Conservation (phyloP, 2,329 filamentous ascomycete species). For the Zalaria obscura region DNA sequence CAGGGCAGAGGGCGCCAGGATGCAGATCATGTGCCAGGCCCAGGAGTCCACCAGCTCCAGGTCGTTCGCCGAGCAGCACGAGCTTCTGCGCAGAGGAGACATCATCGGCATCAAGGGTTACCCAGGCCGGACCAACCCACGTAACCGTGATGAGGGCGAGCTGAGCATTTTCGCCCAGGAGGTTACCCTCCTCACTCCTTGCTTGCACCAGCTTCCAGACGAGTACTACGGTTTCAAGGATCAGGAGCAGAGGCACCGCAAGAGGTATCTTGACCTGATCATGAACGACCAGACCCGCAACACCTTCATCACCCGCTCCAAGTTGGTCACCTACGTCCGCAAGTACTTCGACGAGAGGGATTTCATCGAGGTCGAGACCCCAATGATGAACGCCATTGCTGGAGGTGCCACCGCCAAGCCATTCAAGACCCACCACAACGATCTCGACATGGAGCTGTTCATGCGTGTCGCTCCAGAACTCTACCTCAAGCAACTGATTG, state of each 20-base stretch:
- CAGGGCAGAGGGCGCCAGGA: conserved; percentile 56
- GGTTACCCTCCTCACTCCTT: conserved; percentile 75
- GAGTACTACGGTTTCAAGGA: conserved; percentile 96
- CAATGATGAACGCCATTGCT: conserved; percentile 92
- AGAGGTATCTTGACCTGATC: conserved; percentile 89
- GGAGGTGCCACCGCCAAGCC: conserved; percentile 92
- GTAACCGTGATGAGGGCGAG: conserved; percentile 79
- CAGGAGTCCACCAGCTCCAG: conserved; percentile 58
- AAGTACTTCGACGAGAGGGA: conserved; percentile 70
- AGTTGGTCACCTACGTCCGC: conserved; percentile 80
- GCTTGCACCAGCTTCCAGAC: conserved; percentile 77
- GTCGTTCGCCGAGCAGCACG: conserved; percentile 76
- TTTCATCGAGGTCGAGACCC: conserved; percentile 91
- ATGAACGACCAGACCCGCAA: conserved; percentile 84
- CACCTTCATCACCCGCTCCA: conserved; percentile 71
- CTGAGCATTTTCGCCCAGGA: conserved; percentile 86
- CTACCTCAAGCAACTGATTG: conserved; percentile 91
- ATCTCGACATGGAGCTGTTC: conserved; percentile 82
- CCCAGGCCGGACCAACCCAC: conserved; percentile 74
- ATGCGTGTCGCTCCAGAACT: conserved; percentile 91
- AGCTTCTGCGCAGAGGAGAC: conserved; percentile 78
- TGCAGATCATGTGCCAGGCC: conserved; percentile 87
- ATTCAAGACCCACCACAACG: conserved; percentile 93
- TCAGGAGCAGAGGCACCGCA: conserved; percentile 81
- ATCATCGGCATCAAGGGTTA: conserved; percentile 80